Percentiles rank a stretch among this genome's conserved stretches.
Conservation (phyloP, 1,139 yeast species). For the Protomyces pachydermus region DNA sequence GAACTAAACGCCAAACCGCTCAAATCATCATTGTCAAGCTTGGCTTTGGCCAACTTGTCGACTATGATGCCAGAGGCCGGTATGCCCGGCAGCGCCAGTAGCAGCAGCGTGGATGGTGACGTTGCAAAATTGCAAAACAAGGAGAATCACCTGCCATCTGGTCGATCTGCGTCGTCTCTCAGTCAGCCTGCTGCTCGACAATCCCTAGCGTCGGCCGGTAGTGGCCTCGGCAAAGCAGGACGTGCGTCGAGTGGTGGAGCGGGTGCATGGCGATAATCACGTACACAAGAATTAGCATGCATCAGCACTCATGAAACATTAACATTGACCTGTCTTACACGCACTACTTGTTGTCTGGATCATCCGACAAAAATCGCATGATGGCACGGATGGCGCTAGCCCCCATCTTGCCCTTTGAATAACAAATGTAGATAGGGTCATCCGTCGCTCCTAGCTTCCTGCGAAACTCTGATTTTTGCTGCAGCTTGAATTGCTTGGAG, state of each 20-base stretch:
- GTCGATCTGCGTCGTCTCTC: neutral
- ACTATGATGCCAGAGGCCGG: neutral
- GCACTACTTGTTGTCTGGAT: neutral
- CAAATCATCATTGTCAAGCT: conserved; percentile 11
- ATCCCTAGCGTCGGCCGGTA: neutral
- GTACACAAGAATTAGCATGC: neutral
- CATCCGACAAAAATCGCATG: conserved; percentile 3
- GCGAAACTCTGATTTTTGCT: conserved; percentile 4
- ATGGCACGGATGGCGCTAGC: conserved; percentile 6
- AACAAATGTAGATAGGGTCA: conserved; percentile 5
- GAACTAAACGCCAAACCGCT: neutral
- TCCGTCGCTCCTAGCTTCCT: conserved; percentile 8
- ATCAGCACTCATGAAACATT: neutral
- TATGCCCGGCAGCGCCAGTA: neutral
- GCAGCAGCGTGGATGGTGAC: neutral
- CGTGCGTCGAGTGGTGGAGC: neutral
- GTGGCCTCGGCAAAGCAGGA: neutral
- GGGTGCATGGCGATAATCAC: conserved; percentile 15
- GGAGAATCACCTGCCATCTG: conserved; percentile 4
- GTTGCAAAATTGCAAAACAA: neutral
- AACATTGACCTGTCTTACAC: neutral
- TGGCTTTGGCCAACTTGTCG: conserved; percentile 19
- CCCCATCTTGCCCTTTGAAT: conserved; percentile 6
- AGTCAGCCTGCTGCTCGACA: conserved; percentile 9
- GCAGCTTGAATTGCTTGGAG: conserved; percentile 2